A percentile compares a stretch with the other conserved stretches of the same genome.
phyloP scores from a whole-genome alignment of 1,284 basidiomycete genomes.

The Cutaneotrichosporon sp. region DNA sequence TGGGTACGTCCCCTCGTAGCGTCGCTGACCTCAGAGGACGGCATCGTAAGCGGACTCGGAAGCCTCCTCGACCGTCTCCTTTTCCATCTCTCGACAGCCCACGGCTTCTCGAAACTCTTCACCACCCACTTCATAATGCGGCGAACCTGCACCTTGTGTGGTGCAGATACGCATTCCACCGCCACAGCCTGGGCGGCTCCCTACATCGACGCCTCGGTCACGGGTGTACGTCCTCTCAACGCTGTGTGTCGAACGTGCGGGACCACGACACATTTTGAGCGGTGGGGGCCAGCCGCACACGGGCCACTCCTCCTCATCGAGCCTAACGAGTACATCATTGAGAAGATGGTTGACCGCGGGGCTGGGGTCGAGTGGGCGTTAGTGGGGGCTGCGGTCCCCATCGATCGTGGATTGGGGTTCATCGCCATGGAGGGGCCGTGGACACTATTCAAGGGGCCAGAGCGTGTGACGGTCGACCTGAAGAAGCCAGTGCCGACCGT shows the following conservation, averaged over 20 bases:
- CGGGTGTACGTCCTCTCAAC: neutral
- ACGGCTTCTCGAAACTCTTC: neutral
- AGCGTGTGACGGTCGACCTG: neutral
- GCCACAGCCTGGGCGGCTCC: neutral
- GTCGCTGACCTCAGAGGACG: neutral
- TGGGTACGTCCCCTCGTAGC: neutral
- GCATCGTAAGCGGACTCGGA: neutral
- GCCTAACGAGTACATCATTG: neutral
- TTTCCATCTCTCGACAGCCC: neutral
- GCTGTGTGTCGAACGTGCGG: neutral
- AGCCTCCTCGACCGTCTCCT: constrained; percentile 2
- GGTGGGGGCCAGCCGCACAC: neutral
- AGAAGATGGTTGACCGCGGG: neutral
- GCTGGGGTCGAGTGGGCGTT: neutral
- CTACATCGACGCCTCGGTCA: neutral
- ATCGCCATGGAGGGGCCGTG: neutral
- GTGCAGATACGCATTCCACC: neutral
- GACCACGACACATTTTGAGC: neutral
- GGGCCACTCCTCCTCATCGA: neutral
- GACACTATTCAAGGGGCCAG: neutral
- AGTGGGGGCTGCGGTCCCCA: neutral
- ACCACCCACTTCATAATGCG: neutral
- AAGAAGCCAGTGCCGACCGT: neutral
- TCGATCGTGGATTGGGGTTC: neutral
- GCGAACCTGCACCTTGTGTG: neutral